A percentile compares a stretch with the other conserved stretches of the same genome.
These are phyloP conservation scores for Rhododendron henanense DNA, from an alignment of 148 eudicot species.

Conservation along the genomic window DNA sequence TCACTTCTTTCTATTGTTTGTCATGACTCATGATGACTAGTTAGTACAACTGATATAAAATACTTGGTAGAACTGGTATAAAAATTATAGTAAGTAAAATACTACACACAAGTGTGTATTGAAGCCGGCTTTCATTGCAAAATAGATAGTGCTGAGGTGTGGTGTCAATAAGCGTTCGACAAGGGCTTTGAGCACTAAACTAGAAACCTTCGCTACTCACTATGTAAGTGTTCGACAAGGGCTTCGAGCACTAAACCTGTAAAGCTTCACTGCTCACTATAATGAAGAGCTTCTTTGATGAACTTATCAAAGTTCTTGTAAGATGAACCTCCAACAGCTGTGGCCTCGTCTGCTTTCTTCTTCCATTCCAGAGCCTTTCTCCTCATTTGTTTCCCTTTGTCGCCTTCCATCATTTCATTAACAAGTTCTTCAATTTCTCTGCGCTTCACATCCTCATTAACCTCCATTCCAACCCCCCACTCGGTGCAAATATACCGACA, in stretches of 20 bases:
- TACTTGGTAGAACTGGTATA: background rate
- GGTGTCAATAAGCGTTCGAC: background rate
- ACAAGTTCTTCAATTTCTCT: background rate
- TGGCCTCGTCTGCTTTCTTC: slow-evolving; percentile 1
- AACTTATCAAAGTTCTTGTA: background rate
- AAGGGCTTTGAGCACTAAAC: background rate
- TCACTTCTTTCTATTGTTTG: background rate
- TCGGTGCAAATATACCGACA: background rate
- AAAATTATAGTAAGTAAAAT: background rate
- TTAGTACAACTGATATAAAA: background rate
- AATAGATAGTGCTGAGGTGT: background rate
- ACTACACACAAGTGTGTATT: background rate
- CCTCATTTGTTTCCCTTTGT: slow-evolving; percentile 1
- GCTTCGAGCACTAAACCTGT: background rate
- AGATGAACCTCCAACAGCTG: background rate
- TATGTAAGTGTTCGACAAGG: background rate
- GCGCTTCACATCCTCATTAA: slow-evolving; percentile 2
- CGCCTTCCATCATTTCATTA: background rate
- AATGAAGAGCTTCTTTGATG: background rate
- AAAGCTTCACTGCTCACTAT: background rate
- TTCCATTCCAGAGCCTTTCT: background rate
- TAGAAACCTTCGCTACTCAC: background rate
- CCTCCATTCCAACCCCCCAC: background rate
- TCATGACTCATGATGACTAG: background rate
- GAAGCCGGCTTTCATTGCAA: background rate